Evolutionary conservation across 176 grass and related monocot genomes (phyloP).

Genomic region (Bonia amplexicaulis): DNA sequence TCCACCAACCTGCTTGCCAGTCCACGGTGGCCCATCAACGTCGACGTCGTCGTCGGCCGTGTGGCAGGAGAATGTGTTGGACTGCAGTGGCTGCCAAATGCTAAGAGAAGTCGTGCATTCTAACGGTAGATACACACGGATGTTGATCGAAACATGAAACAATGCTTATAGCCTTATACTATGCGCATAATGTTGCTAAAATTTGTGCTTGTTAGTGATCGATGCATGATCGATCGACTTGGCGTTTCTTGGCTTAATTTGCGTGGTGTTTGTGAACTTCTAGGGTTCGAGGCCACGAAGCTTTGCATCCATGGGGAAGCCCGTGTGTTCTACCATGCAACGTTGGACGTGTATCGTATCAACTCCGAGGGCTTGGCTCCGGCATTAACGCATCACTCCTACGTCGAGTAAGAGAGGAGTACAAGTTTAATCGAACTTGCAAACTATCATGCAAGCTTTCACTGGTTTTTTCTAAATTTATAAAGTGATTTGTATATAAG

Average conservation of each 20-base stretch:
- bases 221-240: too few relatives aligned
- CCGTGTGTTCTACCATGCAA: slow-evolving; percentile 51
- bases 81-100: slow-evolving; percentile 45
- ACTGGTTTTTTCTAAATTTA: too few relatives aligned
- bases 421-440: not conserved
- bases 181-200: too few relatives aligned
- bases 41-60: not conserved
- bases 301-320: slow-evolving; percentile 38
- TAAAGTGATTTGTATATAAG: not conserved
- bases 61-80: not conserved
- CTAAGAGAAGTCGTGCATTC: slow-evolving; percentile 55
- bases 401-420: slow-evolving; percentile 31
- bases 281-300: slow-evolving; percentile 27
- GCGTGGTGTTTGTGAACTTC: not conserved
- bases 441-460: not conserved
- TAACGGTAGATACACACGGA: slow-evolving; percentile 24
- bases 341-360: slow-evolving; percentile 17
- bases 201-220: not conserved
- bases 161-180: too few relatives aligned
- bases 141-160: not conserved
- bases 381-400: not conserved
- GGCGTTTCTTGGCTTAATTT: not conserved
- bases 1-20: not conserved
- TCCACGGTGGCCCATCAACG: not conserved
- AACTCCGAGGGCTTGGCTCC: not conserved